A percentile compares a stretch with the other conserved stretches of the same genome.
phyloP scores from a whole-genome alignment of 768 basidiomycete genomes.

The Rhodotorula taiwanensis region DNA sequence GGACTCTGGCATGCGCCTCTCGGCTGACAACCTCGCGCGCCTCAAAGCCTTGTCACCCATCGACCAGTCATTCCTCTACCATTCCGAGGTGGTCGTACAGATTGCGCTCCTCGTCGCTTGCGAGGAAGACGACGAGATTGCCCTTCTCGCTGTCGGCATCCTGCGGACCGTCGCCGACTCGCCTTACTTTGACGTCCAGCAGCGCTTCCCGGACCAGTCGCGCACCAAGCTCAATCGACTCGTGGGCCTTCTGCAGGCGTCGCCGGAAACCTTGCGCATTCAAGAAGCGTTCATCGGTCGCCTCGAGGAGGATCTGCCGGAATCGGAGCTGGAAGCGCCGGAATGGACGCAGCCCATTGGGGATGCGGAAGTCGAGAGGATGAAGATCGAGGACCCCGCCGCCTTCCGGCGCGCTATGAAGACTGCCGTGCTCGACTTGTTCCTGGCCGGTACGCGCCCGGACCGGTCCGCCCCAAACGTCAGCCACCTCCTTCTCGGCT shows the following conservation, averaged over 20 bases:
- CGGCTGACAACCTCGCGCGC: slow-evolving; percentile 46
- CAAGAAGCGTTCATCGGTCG: slow-evolving; percentile 67
- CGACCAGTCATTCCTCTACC: slow-evolving; percentile 55
- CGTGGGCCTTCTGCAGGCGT: slow-evolving; percentile 69
- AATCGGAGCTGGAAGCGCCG: slow-evolving; percentile 52
- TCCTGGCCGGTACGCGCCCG: slow-evolving; percentile 66
- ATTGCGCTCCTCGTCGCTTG: slow-evolving; percentile 73
- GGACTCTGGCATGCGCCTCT: slow-evolving; percentile 54
- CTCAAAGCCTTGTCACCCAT: slow-evolving; percentile 39
- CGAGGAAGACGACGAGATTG: slow-evolving; percentile 61
- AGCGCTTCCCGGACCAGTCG: slow-evolving; percentile 45
- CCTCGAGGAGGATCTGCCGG: slow-evolving; percentile 57
- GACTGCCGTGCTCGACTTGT: slow-evolving; percentile 68
- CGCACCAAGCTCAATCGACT: slow-evolving; percentile 55
- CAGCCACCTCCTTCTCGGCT: slow-evolving; percentile 73
- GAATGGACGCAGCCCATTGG: slow-evolving; percentile 7
- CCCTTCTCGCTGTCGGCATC: slow-evolving; percentile 69
- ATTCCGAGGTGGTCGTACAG: slow-evolving; percentile 67
- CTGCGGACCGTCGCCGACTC: slow-evolving; percentile 62
- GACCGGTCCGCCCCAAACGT: slow-evolving; percentile 67
- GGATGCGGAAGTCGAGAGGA: slow-evolving; percentile 7
- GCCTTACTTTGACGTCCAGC: slow-evolving; percentile 50
- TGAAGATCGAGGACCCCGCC: slow-evolving; percentile 9
- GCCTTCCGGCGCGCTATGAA: slow-evolving; percentile 60
- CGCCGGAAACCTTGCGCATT: slow-evolving; percentile 76